These are phyloP conservation scores for Striga asiatica DNA, from an alignment of 257 asterid genomes.

Conservation along the genomic window DNA sequence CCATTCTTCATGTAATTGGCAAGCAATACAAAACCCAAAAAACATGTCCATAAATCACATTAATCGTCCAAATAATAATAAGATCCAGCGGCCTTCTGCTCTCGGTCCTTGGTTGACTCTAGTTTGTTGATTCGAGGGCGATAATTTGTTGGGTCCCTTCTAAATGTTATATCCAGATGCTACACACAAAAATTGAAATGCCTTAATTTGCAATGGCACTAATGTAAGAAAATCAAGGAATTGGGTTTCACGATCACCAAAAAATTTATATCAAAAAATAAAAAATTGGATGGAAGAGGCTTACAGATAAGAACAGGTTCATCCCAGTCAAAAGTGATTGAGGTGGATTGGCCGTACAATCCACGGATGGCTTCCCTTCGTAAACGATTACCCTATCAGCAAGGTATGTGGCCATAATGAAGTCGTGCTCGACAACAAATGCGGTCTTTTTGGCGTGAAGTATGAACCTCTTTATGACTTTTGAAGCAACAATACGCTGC, in stretches of 20 bases:
- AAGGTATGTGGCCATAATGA: slow-evolving; percentile 97
- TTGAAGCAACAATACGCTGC: slow-evolving; percentile 98
- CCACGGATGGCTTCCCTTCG: slow-evolving; percentile 79
- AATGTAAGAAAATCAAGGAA: not conserved
- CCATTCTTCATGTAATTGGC: too few species aligned
- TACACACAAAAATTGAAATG: slow-evolving; percentile 22
- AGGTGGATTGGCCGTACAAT: slow-evolving; percentile 85
- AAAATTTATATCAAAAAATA: too few species aligned
- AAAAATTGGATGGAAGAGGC: slow-evolving; percentile 9
- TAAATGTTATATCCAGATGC: slow-evolving; percentile 92
- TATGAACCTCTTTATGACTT: slow-evolving; percentile 94
- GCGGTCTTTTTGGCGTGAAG: slow-evolving; percentile 97
- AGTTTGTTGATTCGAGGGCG: slow-evolving; percentile 94
- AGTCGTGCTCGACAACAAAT: slow-evolving; percentile 92
- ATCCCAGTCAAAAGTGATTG: slow-evolving; percentile 94
- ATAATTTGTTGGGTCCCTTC: slow-evolving; percentile 92
- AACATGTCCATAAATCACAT: too few species aligned
- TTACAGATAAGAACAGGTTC: slow-evolving; percentile 95
- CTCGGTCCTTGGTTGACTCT: slow-evolving; percentile 94
- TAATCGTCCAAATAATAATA: slow-evolving; percentile 88
- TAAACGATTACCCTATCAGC: slow-evolving; percentile 96
- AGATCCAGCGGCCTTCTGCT: slow-evolving; percentile 91
- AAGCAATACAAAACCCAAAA: too few species aligned
- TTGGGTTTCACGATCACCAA: not conserved
- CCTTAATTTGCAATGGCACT: not conserved